Percentiles rank a stretch among this genome's conserved stretches.
Conservation (phyloP, 2,329 filamentous ascomycete species). For the Colletotrichum graminicola region DNA sequence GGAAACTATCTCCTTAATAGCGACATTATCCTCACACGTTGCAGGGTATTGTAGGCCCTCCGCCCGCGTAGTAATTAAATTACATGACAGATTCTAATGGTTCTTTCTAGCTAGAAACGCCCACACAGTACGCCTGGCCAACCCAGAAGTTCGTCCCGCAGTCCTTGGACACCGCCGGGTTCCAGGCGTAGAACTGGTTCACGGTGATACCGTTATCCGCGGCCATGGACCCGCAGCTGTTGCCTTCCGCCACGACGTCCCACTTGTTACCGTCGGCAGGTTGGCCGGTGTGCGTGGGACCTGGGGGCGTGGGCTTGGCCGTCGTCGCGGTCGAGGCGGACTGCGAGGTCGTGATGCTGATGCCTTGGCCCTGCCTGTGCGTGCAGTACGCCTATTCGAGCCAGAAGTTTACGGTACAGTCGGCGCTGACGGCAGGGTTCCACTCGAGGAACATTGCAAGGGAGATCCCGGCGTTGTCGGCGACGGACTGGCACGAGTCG, state of each 20-base stretch:
- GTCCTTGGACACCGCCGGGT: constrained; percentile 44
- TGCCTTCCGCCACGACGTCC: constrained; percentile 38
- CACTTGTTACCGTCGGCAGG: constrained; percentile 43
- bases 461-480: constrained; percentile 34
- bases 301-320: constrained; percentile 28
- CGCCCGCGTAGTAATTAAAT: neutral
- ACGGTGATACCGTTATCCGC: constrained; percentile 32
- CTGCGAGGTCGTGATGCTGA: neutral
- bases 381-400: constrained; percentile 46
- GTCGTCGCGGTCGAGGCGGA: constrained; percentile 29
- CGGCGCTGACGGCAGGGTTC: constrained; percentile 43
- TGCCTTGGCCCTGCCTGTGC: constrained; percentile 16
- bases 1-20: neutral
- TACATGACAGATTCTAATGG: neutral
- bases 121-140: constrained; percentile 46
- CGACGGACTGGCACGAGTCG: constrained; percentile 39
- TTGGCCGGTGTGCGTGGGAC: constrained; percentile 40
- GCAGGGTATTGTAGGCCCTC: too few relatives aligned
- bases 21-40: neutral
- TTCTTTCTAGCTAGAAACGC: constrained; percentile 32
- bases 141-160: constrained; percentile 46
- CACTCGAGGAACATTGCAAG: constrained; percentile 38
- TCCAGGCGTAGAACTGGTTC: constrained; percentile 41
- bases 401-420: constrained; percentile 46
- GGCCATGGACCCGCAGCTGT: constrained; percentile 36